Percentiles rank a stretch among this genome's conserved stretches.
Evolutionary conservation across 148 eudicot species (phyloP).

Genomic region (Cornus suecica): DNA sequence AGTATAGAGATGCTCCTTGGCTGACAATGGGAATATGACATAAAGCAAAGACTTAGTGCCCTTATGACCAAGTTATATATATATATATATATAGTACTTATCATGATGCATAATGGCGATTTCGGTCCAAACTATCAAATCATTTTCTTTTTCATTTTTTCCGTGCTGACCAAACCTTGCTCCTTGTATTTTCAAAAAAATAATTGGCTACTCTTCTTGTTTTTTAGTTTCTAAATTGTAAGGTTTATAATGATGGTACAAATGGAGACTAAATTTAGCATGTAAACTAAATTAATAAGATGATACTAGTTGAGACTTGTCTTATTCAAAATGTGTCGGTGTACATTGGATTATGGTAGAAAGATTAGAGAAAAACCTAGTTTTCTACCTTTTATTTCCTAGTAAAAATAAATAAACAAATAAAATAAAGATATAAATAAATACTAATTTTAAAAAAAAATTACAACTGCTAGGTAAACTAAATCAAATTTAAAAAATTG

Average conservation of each 20-base stretch:
- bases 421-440: too few species aligned
- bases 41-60: not conserved
- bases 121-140: not conserved
- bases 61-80: not conserved
- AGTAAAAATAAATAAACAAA: too few species aligned
- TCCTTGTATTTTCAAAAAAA: not conserved
- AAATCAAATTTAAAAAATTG: too few species aligned
- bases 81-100: too few species aligned
- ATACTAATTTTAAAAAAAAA: too few species aligned
- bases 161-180: not conserved
- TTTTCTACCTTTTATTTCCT: too few species aligned
- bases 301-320: not conserved
- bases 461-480: too few species aligned
- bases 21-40: not conserved
- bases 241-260: not conserved
- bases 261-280: not conserved
- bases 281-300: not conserved
- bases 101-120: not conserved
- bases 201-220: not conserved
- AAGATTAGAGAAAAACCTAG: too few species aligned
- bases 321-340: too few species aligned
- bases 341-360: too few species aligned
- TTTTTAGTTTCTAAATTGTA: too few species aligned
- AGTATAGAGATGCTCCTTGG: too few species aligned
- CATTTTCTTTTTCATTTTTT: not conserved